These are phyloP conservation scores for Durusdinium trenchii DNA, from an alignment of 73 alveolate species.

Conservation along the genomic window DNA sequence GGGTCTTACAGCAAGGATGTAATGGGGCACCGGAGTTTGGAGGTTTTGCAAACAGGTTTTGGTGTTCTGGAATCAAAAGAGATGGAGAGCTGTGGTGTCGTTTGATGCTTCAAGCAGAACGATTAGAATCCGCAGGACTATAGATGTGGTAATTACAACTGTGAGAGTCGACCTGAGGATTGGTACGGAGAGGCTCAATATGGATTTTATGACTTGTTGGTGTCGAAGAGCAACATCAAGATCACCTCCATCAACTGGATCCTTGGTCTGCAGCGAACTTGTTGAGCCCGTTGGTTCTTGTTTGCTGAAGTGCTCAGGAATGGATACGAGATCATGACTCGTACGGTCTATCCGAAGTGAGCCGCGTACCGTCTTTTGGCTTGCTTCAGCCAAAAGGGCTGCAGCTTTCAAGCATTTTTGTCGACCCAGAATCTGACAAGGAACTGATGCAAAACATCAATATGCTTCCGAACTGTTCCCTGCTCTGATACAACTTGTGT, in stretches of 20 bases:
- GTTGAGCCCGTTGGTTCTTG: neutral
- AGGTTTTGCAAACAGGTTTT: no score
- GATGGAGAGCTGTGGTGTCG: no score
- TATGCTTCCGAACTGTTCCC: no score
- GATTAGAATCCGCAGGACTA: no score
- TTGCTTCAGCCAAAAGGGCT: conserved; percentile 65
- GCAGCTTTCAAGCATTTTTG: conserved; percentile 26
- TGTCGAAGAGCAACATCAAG: conserved; percentile 44
- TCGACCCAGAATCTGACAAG: no score
- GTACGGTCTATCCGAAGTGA: conserved; percentile 83
- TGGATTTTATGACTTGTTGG: conserved; percentile 75
- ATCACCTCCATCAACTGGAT: conserved; percentile 87
- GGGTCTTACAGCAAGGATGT: no score
- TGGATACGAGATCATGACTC: conserved; percentile 93
- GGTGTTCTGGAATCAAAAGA: no score
- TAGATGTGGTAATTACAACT: no score
- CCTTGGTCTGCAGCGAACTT: neutral
- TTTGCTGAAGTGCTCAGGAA: conserved; percentile 22
- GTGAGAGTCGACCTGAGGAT: conserved; percentile 20
- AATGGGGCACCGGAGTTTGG: no score
- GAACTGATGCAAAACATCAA: no score
- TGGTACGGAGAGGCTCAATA: conserved; percentile 95
- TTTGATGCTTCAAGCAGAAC: no score
- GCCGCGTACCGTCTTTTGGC: neutral
- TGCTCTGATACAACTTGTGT: no score